Evolutionary conservation across 805 yeast species (phyloP).

Genomic region (Sugiyamaella chiloensis): DNA sequence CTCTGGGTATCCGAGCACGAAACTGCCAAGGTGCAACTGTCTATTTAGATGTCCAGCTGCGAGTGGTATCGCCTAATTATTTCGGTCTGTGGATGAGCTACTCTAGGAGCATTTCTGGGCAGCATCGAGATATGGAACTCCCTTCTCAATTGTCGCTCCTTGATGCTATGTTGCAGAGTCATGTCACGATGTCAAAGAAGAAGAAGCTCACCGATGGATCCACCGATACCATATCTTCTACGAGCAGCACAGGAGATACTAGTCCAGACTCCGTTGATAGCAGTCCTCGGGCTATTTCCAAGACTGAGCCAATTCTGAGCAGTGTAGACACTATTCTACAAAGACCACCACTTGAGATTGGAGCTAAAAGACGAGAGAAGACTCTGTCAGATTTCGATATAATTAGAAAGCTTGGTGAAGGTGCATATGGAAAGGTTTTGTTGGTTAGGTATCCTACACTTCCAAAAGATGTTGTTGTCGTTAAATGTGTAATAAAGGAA

Average conservation of each 20-base stretch:
- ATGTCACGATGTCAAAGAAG: conserved; percentile 2
- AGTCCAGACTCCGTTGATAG: conserved; percentile 32
- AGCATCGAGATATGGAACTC: conserved; percentile 30
- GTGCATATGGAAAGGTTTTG: conserved; percentile 94
- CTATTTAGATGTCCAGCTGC: conserved; percentile 73
- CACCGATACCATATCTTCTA: conserved; percentile 6
- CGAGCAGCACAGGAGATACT: conserved; percentile 11
- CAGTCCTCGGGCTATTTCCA: neutral
- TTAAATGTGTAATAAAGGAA: conserved; percentile 88
- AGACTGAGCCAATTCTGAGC: neutral
- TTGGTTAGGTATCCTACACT: conserved; percentile 67
- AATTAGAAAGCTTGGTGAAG: conserved; percentile 83
- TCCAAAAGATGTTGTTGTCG: conserved; percentile 62
- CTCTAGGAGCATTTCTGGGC: conserved; percentile 46
- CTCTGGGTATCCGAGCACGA: conserved; percentile 59
- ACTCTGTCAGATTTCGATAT: conserved; percentile 67
- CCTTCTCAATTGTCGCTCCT: conserved; percentile 56
- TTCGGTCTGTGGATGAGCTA: conserved; percentile 83
- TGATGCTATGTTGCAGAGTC: conserved; percentile 7
- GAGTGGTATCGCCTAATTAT: conserved; percentile 59
- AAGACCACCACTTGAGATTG: conserved; percentile 40
- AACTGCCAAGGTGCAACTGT: conserved; percentile 68
- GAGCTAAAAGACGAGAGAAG: conserved; percentile 66
- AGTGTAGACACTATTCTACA: neutral
- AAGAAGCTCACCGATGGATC: neutral